These are phyloP conservation scores for Antrodiella citrinella DNA, from an alignment of 768 basidiomycete species.

Conservation along the genomic window DNA sequence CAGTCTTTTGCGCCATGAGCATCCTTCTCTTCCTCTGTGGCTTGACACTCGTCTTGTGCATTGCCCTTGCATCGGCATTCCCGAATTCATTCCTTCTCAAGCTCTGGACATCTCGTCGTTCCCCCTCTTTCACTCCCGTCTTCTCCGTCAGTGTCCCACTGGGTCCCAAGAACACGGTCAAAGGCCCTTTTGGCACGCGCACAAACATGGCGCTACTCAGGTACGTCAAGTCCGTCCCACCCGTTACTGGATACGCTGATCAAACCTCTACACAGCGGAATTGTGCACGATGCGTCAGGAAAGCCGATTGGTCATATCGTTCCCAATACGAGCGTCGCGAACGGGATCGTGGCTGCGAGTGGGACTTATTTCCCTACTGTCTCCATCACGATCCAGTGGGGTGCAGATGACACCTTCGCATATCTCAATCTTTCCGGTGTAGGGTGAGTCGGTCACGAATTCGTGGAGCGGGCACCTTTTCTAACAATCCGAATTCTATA, in stretches of 20 bases:
- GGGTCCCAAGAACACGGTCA: background rate
- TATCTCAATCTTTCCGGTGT: background rate
- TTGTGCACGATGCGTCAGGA: background rate
- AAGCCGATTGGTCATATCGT: background rate
- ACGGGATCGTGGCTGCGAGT: background rate
- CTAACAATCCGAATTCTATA: too few species aligned
- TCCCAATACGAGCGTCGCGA: background rate
- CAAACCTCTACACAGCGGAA: background rate
- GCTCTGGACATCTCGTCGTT: background rate
- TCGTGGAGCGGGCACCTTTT: too few species aligned
- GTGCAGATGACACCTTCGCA: background rate
- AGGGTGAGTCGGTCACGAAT: background rate
- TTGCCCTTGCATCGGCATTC: background rate
- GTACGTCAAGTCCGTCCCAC: background rate
- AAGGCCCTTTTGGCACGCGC: background rate
- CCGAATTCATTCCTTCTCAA: background rate
- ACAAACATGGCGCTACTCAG: background rate
- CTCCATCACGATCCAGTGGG: background rate
- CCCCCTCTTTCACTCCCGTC: background rate
- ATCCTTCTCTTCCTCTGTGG: background rate
- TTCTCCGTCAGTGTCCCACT: background rate
- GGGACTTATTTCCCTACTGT: background rate
- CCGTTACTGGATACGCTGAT: background rate
- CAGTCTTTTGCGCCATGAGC: too few species aligned
- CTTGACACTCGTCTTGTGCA: background rate